Evolutionary conservation across 441 rosid species (phyloP), one percentile per base, ranked within the genome.

Genomic region (Mallotus japonicus): DNA sequence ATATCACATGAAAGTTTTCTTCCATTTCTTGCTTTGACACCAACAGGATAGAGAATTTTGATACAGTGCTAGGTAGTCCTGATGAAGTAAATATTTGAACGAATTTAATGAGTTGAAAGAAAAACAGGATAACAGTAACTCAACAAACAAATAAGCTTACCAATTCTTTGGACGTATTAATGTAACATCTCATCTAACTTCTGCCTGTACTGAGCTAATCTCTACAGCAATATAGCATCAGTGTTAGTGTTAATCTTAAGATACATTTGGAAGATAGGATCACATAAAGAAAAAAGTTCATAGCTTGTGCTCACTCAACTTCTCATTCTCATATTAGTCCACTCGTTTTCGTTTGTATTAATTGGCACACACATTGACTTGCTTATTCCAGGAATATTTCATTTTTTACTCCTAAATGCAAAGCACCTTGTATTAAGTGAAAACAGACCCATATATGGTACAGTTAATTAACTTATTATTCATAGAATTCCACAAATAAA

Each of bases 161-260:
- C 85, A 47, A 67, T 22, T 50, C 24, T 67, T 63, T 64, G 47
- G 47, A 58, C 32, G 24, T 51, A 34, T 70, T 78, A 87, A 69
- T 80, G 73, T 76, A 85, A 56, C 91, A 68, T 89, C 65, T 89
- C 97, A 76, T 94, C 99, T 75, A 94, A 81, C 81, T 86, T 90
- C 87, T 94, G 92, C 85, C 97, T 87, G 85, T 92, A 92, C 75
- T 82, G 91, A 61, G 97, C 99, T 86, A 92, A 83, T 65, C 73
- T 78, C 97, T 94, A 90, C 79, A 84, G 12, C 49, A 72, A 24
- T 54, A 70, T n/a, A 69, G 46, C 22, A 40, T 7, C 28, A 63
- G 49, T 12, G 56, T 72, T 44, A 74, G 16, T 12, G 32, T 58
- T 63, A 28, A 16, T 66, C 17, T 1, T n/a, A 22, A 9, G 20